These are phyloP conservation scores for Paspalum notatum DNA, from an alignment of 176 grass and related monocot species.

Conservation along the genomic window DNA sequence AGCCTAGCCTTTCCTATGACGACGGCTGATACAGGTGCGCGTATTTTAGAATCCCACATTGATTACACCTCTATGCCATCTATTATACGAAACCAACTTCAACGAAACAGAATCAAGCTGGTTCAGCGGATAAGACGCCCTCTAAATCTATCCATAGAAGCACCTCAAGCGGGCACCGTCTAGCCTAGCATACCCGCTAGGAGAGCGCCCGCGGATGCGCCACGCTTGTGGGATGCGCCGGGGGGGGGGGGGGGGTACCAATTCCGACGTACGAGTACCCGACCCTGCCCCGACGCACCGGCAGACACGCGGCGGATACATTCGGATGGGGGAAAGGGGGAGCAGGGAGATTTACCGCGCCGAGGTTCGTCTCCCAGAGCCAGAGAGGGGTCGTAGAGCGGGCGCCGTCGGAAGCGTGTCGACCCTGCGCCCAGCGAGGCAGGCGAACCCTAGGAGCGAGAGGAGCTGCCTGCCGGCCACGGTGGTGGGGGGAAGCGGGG, in stretches of 20 bases:
- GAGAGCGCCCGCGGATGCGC: constrained; percentile 3
- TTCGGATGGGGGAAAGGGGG: not conserved
- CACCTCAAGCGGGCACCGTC: not conserved
- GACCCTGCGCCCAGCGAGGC: constrained; percentile 17
- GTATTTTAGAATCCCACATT: not conserved
- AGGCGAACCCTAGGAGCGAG: constrained; percentile 2
- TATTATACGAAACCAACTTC: not conserved
- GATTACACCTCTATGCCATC: not conserved
- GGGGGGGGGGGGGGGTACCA: no score
- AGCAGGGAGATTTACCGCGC: not conserved
- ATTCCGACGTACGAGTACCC: not conserved
- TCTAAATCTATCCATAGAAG: not conserved
- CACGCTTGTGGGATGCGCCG: not conserved
- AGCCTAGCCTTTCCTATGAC: not conserved
- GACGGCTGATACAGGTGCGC: not conserved
- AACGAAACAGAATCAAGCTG: not conserved
- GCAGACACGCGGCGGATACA: not conserved
- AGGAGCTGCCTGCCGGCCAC: not conserved
- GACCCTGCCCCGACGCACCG: not conserved
- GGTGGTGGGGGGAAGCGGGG: not conserved
- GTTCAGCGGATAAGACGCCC: not conserved
- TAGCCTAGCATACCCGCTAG: not conserved
- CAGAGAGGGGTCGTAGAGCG: not conserved
- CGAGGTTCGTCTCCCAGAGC: not conserved
- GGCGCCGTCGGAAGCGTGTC: not conserved